A percentile compares a stretch with the other conserved stretches of the same genome.
These are phyloP conservation scores for Oldenlandia corymbosa DNA, from an alignment of 257 asterid genomes.

Conservation along the genomic window DNA sequence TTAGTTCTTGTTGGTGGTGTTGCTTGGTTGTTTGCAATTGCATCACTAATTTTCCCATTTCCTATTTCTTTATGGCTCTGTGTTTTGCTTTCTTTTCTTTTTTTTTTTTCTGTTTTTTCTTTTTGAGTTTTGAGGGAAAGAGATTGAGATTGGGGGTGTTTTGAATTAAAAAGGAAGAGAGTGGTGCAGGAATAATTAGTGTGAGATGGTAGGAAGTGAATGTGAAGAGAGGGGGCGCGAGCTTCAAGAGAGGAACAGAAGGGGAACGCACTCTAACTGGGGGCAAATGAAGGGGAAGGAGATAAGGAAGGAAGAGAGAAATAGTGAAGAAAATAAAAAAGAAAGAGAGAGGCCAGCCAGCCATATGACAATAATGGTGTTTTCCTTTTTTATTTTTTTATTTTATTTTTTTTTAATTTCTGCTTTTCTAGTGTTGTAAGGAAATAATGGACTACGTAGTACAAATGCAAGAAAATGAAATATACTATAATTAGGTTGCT, in stretches of 20 bases:
- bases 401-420: neutral
- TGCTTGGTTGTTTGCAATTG: constrained; percentile 57
- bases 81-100: constrained; percentile 7
- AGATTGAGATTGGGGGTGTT: too few relatives aligned
- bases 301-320: constrained; percentile 51
- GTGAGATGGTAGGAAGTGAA: constrained; percentile 24
- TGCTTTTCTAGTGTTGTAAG: too few relatives aligned
- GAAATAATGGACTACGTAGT: too few relatives aligned
- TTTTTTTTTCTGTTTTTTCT: neutral
- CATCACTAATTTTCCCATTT: constrained; percentile 23
- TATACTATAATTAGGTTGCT: constrained; percentile 5
- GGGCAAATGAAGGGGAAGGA: constrained; percentile 24
- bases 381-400: neutral
- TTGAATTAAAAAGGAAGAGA: neutral
- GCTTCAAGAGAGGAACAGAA: constrained; percentile 67
- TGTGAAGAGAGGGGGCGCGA: constrained; percentile 55
- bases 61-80: too few relatives aligned
- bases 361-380: constrained; percentile 18
- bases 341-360: constrained; percentile 33
- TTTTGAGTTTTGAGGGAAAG: too few relatives aligned
- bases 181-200: neutral
- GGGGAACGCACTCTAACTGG: constrained; percentile 10
- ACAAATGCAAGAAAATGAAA: too few relatives aligned
- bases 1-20: constrained; percentile 5
- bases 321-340: constrained; percentile 26